Percentiles rank a stretch among this genome's conserved stretches.
These are phyloP conservation scores for Cryptococcus hybrid DNA, from an alignment of 1,284 basidiomycete genomes.

Conservation along the genomic window DNA sequence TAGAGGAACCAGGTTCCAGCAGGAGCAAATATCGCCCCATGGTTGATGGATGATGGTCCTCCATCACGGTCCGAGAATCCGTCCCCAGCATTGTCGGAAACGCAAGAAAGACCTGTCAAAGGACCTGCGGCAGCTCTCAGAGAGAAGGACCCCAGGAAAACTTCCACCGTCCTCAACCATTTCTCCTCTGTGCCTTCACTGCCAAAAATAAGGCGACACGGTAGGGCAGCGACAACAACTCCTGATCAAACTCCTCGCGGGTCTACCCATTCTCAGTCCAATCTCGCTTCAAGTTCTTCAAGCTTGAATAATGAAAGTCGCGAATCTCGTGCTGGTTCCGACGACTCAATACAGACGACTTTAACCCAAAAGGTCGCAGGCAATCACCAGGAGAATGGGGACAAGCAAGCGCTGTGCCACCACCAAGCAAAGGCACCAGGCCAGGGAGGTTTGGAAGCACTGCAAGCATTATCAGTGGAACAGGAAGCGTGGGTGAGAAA, in stretches of 20 bases:
- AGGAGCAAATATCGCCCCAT: conserved; percentile 44
- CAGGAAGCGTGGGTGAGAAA: conserved; percentile 26
- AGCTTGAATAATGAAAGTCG: conserved; percentile 1
- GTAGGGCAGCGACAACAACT: conserved; percentile 12
- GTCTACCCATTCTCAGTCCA: neutral
- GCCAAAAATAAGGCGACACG: conserved; percentile 21
- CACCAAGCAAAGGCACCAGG: neutral
- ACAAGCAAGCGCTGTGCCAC: neutral
- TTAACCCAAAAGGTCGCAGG: conserved; percentile 1
- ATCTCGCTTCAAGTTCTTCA: conserved; percentile 3
- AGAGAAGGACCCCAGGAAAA: conserved; percentile 14
- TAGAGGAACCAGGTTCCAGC: conserved; percentile 17
- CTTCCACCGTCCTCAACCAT: conserved; percentile 19
- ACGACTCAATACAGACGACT: conserved; percentile 28
- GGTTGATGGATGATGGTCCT: conserved; percentile 40
- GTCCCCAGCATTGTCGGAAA: conserved; percentile 3
- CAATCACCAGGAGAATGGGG: conserved; percentile 7
- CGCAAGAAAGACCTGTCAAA: neutral
- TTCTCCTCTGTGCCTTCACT: conserved; percentile 32
- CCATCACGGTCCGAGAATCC: conserved; percentile 1
- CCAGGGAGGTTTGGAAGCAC: conserved; percentile 25
- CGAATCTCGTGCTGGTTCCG: conserved; percentile 20
- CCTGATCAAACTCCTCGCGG: neutral
- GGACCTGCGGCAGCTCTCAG: conserved; percentile 12
- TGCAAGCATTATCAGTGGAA: conserved; percentile 15